phyloP scores from a whole-genome alignment of 2,329 filamentous ascomycete genomes.

The Penicillium sp. region DNA sequence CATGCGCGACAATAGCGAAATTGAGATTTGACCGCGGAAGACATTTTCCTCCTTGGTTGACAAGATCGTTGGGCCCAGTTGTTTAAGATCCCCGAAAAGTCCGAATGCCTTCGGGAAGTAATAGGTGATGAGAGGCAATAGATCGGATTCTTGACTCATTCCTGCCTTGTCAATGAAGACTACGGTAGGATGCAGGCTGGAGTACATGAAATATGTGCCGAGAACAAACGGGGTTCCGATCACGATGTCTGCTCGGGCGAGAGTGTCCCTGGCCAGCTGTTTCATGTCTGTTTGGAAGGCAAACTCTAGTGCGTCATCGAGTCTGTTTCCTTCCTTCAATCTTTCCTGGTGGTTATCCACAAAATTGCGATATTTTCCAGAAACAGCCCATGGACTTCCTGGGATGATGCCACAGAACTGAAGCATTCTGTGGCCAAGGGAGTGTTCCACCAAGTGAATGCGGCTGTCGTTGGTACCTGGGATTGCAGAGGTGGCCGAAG shows the following conservation, averaged over 20 bases:
- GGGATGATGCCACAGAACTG: too few species aligned
- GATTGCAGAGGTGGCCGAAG: too few species aligned
- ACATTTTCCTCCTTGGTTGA: neutral
- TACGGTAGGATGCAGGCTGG: neutral
- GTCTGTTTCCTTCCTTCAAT: too few species aligned
- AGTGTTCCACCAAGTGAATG: too few species aligned
- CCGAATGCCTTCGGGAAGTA: neutral
- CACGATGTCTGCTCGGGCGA: neutral
- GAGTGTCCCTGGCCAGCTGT: neutral
- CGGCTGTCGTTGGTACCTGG: too few species aligned
- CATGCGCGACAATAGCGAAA: neutral
- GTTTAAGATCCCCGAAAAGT: neutral
- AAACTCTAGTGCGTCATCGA: neutral
- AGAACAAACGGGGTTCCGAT: neutral
- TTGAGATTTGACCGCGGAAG: neutral
- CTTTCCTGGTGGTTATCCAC: too few species aligned
- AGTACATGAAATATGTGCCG: neutral
- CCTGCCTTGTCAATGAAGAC: neutral
- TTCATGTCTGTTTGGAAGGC: neutral
- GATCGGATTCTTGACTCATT: neutral
- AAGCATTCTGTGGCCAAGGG: too few species aligned
- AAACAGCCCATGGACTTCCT: too few species aligned
- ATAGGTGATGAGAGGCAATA: neutral
- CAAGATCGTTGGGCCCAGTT: neutral
- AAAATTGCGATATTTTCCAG: too few species aligned